These are phyloP conservation scores for Trichoderma atroviride DNA, from an alignment of 2,329 filamentous ascomycete species.

Conservation along the genomic window DNA sequence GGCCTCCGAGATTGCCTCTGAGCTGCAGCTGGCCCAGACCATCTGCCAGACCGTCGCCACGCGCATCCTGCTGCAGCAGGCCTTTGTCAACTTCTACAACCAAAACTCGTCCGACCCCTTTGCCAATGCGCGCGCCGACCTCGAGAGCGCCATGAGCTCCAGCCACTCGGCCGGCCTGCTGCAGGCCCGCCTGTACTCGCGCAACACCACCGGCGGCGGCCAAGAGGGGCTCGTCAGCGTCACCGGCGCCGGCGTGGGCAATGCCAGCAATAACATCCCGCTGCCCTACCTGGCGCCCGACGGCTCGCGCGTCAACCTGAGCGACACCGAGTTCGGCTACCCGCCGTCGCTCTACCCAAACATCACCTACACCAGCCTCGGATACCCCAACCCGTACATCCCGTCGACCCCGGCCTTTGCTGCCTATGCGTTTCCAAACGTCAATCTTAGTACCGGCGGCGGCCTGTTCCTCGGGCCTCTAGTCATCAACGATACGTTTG, in stretches of 20 bases:
- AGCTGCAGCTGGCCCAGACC: constrained; percentile 77
- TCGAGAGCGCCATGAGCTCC: constrained; percentile 69
- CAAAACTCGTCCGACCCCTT: constrained; percentile 59
- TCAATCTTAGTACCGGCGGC: constrained; percentile 52
- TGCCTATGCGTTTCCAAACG: constrained; percentile 54
- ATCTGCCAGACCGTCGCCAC: constrained; percentile 73
- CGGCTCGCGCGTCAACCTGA: constrained; percentile 62
- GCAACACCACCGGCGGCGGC: constrained; percentile 55
- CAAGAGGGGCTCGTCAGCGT: constrained; percentile 63
- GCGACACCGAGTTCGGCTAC: constrained; percentile 66
- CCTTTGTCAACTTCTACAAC: constrained; percentile 60
- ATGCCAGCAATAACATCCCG: constrained; percentile 48
- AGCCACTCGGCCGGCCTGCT: constrained; percentile 61
- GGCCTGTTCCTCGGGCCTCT: constrained; percentile 78
- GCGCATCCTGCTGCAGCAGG: constrained; percentile 60
- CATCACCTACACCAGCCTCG: constrained; percentile 63
- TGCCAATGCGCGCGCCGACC: constrained; percentile 61
- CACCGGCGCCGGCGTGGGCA: constrained; percentile 52
- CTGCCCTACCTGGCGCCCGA: constrained; percentile 64
- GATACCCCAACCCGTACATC: constrained; percentile 44
- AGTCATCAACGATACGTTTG: constrained; percentile 70
- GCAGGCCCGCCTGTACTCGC: constrained; percentile 74
- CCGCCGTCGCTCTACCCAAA: constrained; percentile 76
- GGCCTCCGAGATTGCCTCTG: constrained; percentile 76
- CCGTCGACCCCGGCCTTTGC: constrained; percentile 47